Base-by-base conservation (phyloP, 208 protist genomes). In the Leishmania guyanensis region DNA sequence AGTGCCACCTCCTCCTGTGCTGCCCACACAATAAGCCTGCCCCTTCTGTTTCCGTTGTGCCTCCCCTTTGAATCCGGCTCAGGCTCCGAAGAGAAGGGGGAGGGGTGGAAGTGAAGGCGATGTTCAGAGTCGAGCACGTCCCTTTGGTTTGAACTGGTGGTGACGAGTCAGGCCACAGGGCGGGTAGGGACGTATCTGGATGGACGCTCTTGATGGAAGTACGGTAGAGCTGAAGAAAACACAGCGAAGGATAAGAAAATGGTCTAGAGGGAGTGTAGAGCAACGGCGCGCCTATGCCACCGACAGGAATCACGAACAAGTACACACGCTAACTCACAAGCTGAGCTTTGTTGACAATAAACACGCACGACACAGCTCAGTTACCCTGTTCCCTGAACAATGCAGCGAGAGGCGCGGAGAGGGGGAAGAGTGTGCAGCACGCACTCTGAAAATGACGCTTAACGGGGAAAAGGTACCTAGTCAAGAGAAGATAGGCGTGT, bases 221-320 rank as follows among this genome's bases (percentile, higher is more conserved):
- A 46, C 43, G 43, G 43, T 58, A 20, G 50, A 26, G 3, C 8
- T 14, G 50, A 16, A 10, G 6, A 29, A 29, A 75, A 9, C 66
- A 50, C 75, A 9, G 51, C 3, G 39, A 20, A 48, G 1, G 22
- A 62, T 26, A 60, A 39, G 33, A 66, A 81, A 64, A 64, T 5
- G n/a, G n/a, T 16, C 26, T 12, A 20, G 10, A 56, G 5, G n/a
- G n/a, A 39, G 10, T 22, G 70, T 39, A 26, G 39, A 58, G 70
- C 29, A 46, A 62, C 51, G 50, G 12, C 12, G 12, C 12, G 20
- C 12, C 17, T 26, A n/a, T 62, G 51, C 9, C 72, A 10, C 51
- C 26, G 29, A 56, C 72, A 76, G 72, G 51, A 76, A 76, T 76
- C 51, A 76, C 72, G 33, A 56, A 48, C 70, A 75, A 75, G 10